Evolutionary conservation across 768 basidiomycete species (phyloP).

Genomic region (Leccinum pellstonianum): DNA sequence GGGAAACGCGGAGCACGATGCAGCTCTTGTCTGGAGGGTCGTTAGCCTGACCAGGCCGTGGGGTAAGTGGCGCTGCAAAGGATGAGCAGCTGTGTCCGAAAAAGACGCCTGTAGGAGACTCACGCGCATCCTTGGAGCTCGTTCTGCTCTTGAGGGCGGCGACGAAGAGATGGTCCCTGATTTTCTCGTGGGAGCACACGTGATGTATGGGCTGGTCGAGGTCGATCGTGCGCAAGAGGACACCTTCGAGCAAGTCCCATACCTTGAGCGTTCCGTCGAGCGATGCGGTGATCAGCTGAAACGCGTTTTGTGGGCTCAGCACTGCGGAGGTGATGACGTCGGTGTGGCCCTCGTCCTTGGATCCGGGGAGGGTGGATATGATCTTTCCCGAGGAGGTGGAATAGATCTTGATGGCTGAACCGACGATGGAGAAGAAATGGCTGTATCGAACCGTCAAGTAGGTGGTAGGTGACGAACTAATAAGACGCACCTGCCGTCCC

Average conservation of each 20-base stretch:
- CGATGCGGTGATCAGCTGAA: conserved; percentile 87
- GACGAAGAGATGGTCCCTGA: conserved; percentile 70
- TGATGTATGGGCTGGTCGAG: conserved; percentile 67
- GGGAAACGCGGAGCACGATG: conserved; percentile 60
- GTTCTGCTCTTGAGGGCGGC: conserved; percentile 54
- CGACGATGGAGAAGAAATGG: conserved; percentile 86
- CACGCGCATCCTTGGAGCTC: conserved; percentile 35
- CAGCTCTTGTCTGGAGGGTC: conserved; percentile 41
- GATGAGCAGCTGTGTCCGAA: background rate
- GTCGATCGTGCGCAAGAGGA: conserved; percentile 71
- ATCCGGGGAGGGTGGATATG: conserved; percentile 76
- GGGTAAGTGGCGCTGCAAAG: conserved; percentile 10
- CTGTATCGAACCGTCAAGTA: conserved; percentile 38
- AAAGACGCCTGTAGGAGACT: conserved; percentile 3
- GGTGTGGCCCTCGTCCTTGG: conserved; percentile 38
- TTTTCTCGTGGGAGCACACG: conserved; percentile 67
- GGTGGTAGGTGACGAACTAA: background rate
- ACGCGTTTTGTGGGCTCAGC: conserved; percentile 81
- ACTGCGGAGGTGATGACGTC: conserved; percentile 69
- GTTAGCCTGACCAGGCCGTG: background rate
- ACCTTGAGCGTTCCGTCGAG: conserved; percentile 80
- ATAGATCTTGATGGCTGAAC: conserved; percentile 81
- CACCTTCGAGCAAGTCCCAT: conserved; percentile 93
- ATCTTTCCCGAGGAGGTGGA: conserved; percentile 76
- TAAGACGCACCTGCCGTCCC: conserved; percentile 72